Evolutionary conservation across 441 rosid genomes (phyloP).

Genomic region (Populus hybrid): DNA sequence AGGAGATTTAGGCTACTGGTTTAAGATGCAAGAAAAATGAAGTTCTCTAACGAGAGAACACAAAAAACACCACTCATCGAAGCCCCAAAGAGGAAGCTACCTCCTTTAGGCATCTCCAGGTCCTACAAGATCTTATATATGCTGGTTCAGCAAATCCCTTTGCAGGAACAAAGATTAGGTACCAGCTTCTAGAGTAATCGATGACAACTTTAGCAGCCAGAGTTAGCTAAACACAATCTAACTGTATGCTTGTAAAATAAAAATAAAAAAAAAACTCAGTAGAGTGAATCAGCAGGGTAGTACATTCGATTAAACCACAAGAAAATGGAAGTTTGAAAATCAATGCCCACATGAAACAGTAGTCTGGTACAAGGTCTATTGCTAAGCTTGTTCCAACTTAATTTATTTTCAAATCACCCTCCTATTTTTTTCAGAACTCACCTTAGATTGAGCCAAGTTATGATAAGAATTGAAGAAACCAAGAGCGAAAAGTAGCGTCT

Average conservation of each 20-base stretch:
- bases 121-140: background rate
- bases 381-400: background rate
- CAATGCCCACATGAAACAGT: background rate
- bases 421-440: conserved; percentile 15
- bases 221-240: background rate
- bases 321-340: background rate
- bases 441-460: conserved; percentile 92
- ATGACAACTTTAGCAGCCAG: background rate
- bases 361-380: background rate
- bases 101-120: background rate
- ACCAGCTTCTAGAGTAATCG: background rate
- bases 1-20: background rate
- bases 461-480: conserved; percentile 72
- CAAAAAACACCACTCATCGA: background rate
- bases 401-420: too few relatives aligned
- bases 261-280: background rate
- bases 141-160: background rate
- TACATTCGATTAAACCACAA: too few relatives aligned
- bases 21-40: background rate
- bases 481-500: conserved; percentile 55
- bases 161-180: background rate
- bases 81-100: background rate
- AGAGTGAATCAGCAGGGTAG: background rate
- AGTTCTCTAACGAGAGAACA: background rate
- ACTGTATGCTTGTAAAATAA: background rate